phyloP scores from a whole-genome alignment of 1,284 basidiomycete species.

The Cutaneotrichosporon cavernicola region DNA sequence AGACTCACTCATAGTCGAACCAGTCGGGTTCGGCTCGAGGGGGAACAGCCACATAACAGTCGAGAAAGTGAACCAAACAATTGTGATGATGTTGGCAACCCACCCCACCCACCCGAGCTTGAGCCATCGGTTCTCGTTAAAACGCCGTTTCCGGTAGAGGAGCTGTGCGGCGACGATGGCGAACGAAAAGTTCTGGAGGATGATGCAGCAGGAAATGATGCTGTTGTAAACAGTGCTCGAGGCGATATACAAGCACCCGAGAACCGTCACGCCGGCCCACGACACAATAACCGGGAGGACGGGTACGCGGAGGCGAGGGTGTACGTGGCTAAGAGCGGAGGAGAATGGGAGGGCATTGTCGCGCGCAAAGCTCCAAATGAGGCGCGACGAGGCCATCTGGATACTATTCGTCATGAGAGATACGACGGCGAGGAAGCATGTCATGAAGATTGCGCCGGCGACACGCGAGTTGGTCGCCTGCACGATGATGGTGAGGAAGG shows the following conservation, averaged over 20 bases:
- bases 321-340: constrained; percentile 7
- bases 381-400: constrained; percentile 20
- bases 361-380: constrained; percentile 24
- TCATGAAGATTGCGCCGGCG: constrained; percentile 18
- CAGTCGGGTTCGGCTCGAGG: constrained; percentile 14
- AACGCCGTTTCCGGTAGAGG: constrained; percentile 14
- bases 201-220: constrained; percentile 24
- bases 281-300: constrained; percentile 20
- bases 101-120: constrained; percentile 19
- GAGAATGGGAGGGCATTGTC: constrained; percentile 21
- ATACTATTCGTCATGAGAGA: constrained; percentile 21
- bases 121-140: constrained; percentile 22
- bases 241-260: constrained; percentile 24
- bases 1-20: constrained; percentile 22
- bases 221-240: constrained; percentile 23
- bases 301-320: constrained; percentile 19
- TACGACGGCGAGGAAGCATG: constrained; percentile 15
- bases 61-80: constrained; percentile 16
- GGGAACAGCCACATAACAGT: constrained; percentile 27
- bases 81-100: constrained; percentile 16
- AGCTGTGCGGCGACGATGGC: constrained; percentile 15
- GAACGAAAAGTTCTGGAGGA: constrained; percentile 21
- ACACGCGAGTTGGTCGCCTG: constrained; percentile 19
- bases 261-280: constrained; percentile 16
- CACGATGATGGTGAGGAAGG: constrained; percentile 23